Evolutionary conservation across 2,329 filamentous ascomycete genomes (phyloP).

Genomic region (Colletotrichum eleusines): DNA sequence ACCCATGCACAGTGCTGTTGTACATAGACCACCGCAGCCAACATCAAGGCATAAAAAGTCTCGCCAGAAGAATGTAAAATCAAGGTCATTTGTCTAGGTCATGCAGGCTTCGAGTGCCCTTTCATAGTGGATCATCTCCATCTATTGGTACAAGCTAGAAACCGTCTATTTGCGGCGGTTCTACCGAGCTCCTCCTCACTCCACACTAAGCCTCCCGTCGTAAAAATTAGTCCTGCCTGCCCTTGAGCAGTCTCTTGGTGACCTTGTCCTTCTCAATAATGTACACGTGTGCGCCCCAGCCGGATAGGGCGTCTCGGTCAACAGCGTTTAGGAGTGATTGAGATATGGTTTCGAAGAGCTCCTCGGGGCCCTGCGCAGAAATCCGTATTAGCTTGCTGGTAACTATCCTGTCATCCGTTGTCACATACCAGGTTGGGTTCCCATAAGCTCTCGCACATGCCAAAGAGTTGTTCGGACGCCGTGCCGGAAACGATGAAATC

Average conservation of each 20-base stretch:
- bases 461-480: slow-evolving; percentile 96
- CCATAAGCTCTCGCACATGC: slow-evolving; percentile 98
- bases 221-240: slow-evolving; percentile 83
- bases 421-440: slow-evolving; percentile 90
- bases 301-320: slow-evolving; percentile 94
- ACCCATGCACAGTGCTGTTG: slow-evolving; percentile 33
- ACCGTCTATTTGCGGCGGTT: slow-evolving; percentile 39
- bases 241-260: slow-evolving; percentile 98
- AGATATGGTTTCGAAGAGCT: slow-evolving; percentile 98
- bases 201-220: slow-evolving; percentile 5
- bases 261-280: slow-evolving; percentile 99
- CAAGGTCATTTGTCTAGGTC: slow-evolving; percentile 40
- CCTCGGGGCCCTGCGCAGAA: slow-evolving; percentile 79
- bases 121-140: slow-evolving; percentile 44
- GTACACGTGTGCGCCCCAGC: slow-evolving; percentile 98
- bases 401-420: background rate
- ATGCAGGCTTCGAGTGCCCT: slow-evolving; percentile 33
- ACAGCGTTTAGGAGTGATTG: slow-evolving; percentile 96
- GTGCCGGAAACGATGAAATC: slow-evolving; percentile 99
- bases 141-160: slow-evolving; percentile 53
- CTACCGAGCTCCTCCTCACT: slow-evolving; percentile 27
- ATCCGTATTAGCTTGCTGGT: slow-evolving; percentile 41
- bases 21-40: slow-evolving; percentile 34
- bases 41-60: slow-evolving; percentile 16
- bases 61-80: slow-evolving; percentile 15